A percentile compares a stretch with the other conserved stretches of the same genome.
These are phyloP conservation scores for Echium plantagineum DNA, from an alignment of 257 asterid genomes.

Conservation along the genomic window DNA sequence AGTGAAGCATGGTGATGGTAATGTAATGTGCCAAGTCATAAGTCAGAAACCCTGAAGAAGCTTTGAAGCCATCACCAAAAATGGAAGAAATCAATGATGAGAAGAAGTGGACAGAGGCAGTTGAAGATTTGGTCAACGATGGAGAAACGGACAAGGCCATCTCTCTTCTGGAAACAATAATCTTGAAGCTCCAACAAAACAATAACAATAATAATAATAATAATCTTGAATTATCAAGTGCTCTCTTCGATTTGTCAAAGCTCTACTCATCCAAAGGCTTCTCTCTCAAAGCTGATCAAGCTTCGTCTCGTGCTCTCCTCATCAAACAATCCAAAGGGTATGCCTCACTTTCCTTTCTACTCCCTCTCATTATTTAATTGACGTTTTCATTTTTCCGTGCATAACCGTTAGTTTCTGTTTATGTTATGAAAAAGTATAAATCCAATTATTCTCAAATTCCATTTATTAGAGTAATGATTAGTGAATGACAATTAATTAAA, in stretches of 20 bases:
- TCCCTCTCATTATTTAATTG: too few species aligned
- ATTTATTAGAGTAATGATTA: too few species aligned
- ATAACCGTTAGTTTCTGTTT: too few species aligned
- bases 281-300: constrained; percentile 53
- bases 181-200: constrained; percentile 40
- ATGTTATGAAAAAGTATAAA: too few species aligned
- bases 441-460: too few species aligned
- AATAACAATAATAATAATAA: not conserved
- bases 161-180: constrained; percentile 39
- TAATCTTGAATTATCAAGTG: constrained; percentile 35
- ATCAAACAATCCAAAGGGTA: constrained; percentile 39
- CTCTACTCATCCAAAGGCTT: constrained; percentile 51
- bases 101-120: constrained; percentile 62
- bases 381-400: too few species aligned
- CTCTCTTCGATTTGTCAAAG: constrained; percentile 59
- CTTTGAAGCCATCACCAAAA: not conserved
- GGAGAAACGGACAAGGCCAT: constrained; percentile 52
- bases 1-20: too few species aligned
- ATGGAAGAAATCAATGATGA: not conserved
- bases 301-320: constrained; percentile 43
- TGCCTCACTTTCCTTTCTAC: not conserved
- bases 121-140: constrained; percentile 49
- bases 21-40: too few species aligned
- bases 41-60: too few species aligned
- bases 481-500: too few species aligned